Conservation (phyloP, 768 basidiomycete genomes). For the Mycena indigotica region DNA sequence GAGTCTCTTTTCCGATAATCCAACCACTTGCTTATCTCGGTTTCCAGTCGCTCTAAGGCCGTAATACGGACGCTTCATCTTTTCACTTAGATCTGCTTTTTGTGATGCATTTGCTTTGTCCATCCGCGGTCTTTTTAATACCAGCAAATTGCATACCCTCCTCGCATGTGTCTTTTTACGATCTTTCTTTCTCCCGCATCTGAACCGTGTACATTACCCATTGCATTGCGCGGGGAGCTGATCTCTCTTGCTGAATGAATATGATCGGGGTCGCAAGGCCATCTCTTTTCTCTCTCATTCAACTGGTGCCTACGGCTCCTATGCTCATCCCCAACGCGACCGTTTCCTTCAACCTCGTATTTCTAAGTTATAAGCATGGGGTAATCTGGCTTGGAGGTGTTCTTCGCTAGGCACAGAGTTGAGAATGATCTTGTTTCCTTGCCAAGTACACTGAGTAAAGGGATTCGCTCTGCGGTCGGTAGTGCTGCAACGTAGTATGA, state of each 20-base stretch:
- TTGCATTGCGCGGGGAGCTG: constrained; percentile 9
- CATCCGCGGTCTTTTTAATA: background rate
- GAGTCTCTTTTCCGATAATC: background rate
- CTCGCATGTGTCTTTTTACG: background rate
- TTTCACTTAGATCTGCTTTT: background rate
- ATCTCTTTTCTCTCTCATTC: background rate
- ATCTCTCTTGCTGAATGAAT: constrained; percentile 9
- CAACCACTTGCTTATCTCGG: background rate
- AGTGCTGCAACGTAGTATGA: too few species aligned
- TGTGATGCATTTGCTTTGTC: background rate
- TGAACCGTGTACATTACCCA: constrained; percentile 9
- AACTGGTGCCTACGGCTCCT: too few species aligned
- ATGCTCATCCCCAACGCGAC: too few species aligned
- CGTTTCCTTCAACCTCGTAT: too few species aligned
- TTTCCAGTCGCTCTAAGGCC: background rate
- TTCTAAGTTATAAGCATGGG: too few species aligned
- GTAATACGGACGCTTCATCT: background rate
- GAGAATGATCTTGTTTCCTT: too few species aligned
- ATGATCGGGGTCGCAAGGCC: constrained; percentile 2
- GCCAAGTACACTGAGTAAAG: too few species aligned
- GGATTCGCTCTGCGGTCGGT: too few species aligned
- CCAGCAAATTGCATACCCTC: background rate
- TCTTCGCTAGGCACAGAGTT: too few species aligned
- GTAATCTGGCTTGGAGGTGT: too few species aligned
- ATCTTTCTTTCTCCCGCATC: background rate